Conservation (phyloP, 169 alveolate genomes). For the Eimeria maxima region DNA sequence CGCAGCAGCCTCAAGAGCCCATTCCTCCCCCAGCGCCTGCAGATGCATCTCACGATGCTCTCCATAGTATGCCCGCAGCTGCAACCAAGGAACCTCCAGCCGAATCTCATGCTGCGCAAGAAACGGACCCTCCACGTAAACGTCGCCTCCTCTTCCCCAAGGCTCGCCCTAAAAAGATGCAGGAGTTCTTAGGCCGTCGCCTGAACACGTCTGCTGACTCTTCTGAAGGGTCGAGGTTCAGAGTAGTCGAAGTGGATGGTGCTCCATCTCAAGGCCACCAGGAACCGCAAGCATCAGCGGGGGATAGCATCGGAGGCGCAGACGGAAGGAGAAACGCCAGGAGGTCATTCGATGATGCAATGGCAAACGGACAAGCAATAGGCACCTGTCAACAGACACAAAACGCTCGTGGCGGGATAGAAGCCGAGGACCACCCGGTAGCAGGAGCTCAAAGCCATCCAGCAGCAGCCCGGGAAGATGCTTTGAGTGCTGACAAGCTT, state of each 20-base stretch:
- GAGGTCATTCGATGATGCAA: slow-evolving; percentile 19
- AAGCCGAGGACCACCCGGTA: neutral
- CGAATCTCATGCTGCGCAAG: neutral
- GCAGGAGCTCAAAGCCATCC: neutral
- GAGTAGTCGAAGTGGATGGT: neutral
- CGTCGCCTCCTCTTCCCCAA: slow-evolving; percentile 77
- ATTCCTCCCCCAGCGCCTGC: neutral
- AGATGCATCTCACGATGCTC: slow-evolving; percentile 5
- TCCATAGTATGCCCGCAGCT: neutral
- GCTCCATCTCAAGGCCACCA: neutral
- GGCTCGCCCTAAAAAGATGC: slow-evolving; percentile 83
- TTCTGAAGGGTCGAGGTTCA: neutral
- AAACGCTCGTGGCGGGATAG: neutral
- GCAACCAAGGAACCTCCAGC: slow-evolving; percentile 14
- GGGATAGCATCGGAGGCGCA: neutral
- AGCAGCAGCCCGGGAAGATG: slow-evolving; percentile 6
- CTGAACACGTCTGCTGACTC: slow-evolving; percentile 33
- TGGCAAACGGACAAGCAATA: neutral
- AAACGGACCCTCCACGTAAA: slow-evolving; percentile 76
- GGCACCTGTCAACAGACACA: neutral
- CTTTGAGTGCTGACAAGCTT: neutral
- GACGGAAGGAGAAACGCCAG: slow-evolving; percentile 10
- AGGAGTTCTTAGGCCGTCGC: slow-evolving; percentile 61
- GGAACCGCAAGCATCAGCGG: neutral
- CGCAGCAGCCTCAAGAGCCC: slow-evolving; percentile 49